These are phyloP conservation scores for Karstenula rhodostoma DNA, from an alignment of 2,329 filamentous ascomycete genomes.

Conservation along the genomic window DNA sequence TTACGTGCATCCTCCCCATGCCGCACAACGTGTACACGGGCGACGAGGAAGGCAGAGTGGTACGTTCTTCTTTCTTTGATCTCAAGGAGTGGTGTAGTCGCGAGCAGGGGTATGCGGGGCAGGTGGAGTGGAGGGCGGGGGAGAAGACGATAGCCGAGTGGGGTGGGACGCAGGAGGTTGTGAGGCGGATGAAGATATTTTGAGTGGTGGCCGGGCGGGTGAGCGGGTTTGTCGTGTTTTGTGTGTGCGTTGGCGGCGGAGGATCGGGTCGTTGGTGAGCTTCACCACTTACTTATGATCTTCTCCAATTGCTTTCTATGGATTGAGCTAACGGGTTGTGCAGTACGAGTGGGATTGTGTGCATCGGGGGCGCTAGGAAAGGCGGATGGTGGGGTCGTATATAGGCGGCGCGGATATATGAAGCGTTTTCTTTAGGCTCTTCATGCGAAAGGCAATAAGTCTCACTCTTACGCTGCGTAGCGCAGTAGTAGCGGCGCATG, in stretches of 20 bases:
- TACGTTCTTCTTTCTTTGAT: constrained; percentile 32
- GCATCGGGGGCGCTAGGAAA: constrained; percentile 46
- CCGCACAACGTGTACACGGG: constrained; percentile 88
- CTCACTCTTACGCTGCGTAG: background rate
- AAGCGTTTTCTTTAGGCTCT: background rate
- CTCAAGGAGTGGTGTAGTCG: constrained; percentile 17
- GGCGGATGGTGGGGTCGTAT: background rate
- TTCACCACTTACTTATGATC: constrained; percentile 10
- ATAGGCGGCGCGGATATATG: background rate
- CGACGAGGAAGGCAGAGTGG: constrained; percentile 88
- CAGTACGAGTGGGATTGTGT: constrained; percentile 68
- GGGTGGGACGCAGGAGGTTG: background rate
- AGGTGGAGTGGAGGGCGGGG: constrained; percentile 27
- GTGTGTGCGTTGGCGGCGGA: background rate
- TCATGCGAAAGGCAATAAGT: background rate
- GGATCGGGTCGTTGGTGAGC: constrained; percentile 6
- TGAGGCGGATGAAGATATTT: background rate
- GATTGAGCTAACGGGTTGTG: background rate
- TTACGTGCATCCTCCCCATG: constrained; percentile 87
- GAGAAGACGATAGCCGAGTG: constrained; percentile 12
- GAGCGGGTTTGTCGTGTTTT: background rate
- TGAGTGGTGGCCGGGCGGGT: background rate
- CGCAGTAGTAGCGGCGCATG: background rate
- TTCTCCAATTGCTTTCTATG: background rate
- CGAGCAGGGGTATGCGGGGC: constrained; percentile 15